phyloP scores from a whole-genome alignment of 148 eudicot species.

The Camellia sinensis region DNA sequence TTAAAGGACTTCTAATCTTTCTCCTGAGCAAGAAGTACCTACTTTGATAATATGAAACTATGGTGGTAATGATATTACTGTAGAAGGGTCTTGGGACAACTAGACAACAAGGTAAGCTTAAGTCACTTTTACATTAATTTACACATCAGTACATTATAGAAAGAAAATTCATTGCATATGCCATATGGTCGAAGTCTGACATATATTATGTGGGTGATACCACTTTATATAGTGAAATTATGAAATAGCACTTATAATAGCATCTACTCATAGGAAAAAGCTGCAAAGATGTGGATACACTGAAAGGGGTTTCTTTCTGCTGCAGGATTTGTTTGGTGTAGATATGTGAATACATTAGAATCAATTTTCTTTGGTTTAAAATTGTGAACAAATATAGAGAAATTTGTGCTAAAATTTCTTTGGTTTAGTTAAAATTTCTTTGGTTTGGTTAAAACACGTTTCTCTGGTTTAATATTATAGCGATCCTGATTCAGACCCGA shows the following conservation, averaged over 20 bases:
- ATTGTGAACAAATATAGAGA: too few relatives aligned
- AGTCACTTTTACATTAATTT: not conserved
- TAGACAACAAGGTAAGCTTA: conserved; percentile 61
- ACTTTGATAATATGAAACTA: conserved; percentile 48
- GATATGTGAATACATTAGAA: too few relatives aligned
- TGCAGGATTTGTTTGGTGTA: too few relatives aligned
- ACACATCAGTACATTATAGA: not conserved
- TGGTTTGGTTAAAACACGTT: too few relatives aligned
- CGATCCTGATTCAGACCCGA: too few relatives aligned
- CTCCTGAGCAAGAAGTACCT: too few relatives aligned
- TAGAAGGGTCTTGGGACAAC: conserved; percentile 90
- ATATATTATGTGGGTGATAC: not conserved
- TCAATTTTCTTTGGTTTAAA: too few relatives aligned
- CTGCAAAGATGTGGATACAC: conserved; percentile 37
- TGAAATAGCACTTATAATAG: not conserved
- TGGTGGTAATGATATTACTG: conserved; percentile 71
- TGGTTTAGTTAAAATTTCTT: too few relatives aligned
- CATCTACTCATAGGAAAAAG: conserved; percentile 41
- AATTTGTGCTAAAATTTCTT: too few relatives aligned
- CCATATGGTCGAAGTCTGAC: not conserved
- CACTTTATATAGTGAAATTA: not conserved
- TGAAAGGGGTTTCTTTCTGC: too few relatives aligned
- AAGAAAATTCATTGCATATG: not conserved
- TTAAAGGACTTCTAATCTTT: too few relatives aligned
- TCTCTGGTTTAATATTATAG: too few relatives aligned